phyloP scores from a whole-genome alignment of 106 monocot species.

The Allium cepa region DNA sequence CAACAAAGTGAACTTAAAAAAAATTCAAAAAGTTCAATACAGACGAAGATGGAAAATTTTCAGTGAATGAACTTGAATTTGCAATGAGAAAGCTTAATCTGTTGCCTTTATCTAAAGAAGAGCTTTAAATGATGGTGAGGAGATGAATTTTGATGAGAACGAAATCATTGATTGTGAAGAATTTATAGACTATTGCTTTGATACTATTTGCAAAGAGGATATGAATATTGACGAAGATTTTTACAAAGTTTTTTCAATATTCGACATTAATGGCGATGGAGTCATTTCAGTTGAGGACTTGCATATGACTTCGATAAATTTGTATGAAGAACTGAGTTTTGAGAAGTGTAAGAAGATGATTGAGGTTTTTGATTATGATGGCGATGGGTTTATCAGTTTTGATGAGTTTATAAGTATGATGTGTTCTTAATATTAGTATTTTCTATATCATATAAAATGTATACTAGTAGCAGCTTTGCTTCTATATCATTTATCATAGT shows the following conservation, averaged over 20 bases:
- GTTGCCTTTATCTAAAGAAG: conserved; percentile 15
- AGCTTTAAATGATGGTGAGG: conserved; percentile 38
- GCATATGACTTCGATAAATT: conserved; percentile 32
- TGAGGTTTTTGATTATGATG: conserved; percentile 1
- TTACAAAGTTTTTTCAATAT: conserved; percentile 51
- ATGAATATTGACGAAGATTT: conserved; percentile 14
- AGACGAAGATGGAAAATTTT: conserved; percentile 55
- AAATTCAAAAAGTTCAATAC: conserved; percentile 22
- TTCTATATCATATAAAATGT: too few relatives aligned
- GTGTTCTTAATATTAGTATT: not conserved
- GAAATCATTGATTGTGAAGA: conserved; percentile 39
- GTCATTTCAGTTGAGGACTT: conserved; percentile 53
- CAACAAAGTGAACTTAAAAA: not conserved
- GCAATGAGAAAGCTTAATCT: conserved; percentile 19
- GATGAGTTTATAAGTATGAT: not conserved
- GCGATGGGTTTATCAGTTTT: conserved; percentile 1
- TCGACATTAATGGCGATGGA: conserved; percentile 55
- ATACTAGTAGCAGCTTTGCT: too few relatives aligned
- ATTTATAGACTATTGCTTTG: conserved; percentile 20
- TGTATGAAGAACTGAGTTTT: conserved; percentile 54
- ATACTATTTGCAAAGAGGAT: not conserved
- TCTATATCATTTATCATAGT: too few relatives aligned
- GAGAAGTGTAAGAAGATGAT: conserved; percentile 54
- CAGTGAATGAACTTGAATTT: conserved; percentile 28
- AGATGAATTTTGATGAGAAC: conserved; percentile 40